Conservation (phyloP, 2,329 filamentous ascomycete genomes). For the Penicillium sp. region DNA sequence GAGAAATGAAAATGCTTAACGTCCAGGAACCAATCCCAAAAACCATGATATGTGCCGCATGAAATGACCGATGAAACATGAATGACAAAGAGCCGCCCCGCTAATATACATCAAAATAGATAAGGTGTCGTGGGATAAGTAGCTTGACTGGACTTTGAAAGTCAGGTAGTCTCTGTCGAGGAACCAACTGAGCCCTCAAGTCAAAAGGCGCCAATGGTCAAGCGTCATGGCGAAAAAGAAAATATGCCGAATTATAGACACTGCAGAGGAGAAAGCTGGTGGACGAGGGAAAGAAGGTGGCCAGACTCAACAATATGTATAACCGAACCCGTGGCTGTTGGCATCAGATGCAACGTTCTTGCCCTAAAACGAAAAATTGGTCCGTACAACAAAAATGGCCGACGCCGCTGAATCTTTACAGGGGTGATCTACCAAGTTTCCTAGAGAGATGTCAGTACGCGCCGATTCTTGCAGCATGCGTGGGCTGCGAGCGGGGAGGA, state of each 20-base stretch:
- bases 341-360: not conserved
- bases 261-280: not conserved
- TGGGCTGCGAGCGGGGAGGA: not conserved
- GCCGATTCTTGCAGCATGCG: too few relatives aligned
- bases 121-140: not conserved
- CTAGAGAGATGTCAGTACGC: constrained; percentile 17
- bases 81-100: constrained; percentile 18
- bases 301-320: not conserved
- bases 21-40: not conserved
- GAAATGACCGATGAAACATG: constrained; percentile 3
- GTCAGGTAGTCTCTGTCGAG: not conserved
- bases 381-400: not conserved
- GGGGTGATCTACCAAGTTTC: constrained; percentile 36
- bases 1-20: not conserved
- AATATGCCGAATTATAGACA: not conserved
- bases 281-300: not conserved
- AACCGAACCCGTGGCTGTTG: not conserved
- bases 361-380: not conserved
- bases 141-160: not conserved
- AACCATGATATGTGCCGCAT: not conserved
- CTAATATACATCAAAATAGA: constrained; percentile 20
- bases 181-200: not conserved
- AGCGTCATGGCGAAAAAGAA: not conserved
- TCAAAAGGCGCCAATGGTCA: not conserved
- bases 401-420: not conserved